Evolutionary conservation across 139 green algal species (phyloP).

Genomic region (Chara braunii): DNA sequence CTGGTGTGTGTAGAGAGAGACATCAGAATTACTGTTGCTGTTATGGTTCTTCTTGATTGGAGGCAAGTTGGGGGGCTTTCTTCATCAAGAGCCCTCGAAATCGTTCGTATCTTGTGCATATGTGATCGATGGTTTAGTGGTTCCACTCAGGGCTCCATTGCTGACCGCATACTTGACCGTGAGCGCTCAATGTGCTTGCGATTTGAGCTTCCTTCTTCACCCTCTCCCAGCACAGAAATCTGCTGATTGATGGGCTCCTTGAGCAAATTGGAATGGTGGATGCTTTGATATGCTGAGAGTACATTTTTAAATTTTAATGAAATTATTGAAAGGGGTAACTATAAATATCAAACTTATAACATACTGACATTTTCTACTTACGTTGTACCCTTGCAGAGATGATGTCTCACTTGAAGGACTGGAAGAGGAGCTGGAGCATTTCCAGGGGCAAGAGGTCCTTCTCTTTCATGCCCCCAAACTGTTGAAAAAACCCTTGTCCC

Average conservation of each 20-base stretch:
- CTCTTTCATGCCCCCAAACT: neutral
- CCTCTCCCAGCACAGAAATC: neutral
- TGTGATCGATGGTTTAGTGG: too few relatives aligned
- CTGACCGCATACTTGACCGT: too few relatives aligned
- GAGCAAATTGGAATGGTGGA: neutral
- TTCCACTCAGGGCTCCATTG: too few relatives aligned
- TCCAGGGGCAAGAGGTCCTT: slow-evolving; percentile 27
- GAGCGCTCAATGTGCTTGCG: too few relatives aligned
- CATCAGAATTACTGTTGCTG: too few relatives aligned
- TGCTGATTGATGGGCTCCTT: neutral
- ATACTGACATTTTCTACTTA: neutral
- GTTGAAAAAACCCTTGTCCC: too few relatives aligned
- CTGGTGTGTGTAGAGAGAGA: too few relatives aligned
- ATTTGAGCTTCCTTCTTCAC: neutral
- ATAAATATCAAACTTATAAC: neutral
- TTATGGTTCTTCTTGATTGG: too few relatives aligned
- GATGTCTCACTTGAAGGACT: slow-evolving; percentile 33
- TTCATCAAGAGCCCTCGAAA: too few relatives aligned
- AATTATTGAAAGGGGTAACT: neutral
- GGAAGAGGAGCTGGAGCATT: slow-evolving; percentile 31
- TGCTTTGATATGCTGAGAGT: neutral
- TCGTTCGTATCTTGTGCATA: too few relatives aligned
- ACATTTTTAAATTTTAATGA: neutral
- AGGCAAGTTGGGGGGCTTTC: too few relatives aligned
- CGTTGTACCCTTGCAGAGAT: slow-evolving; percentile 21